A percentile compares a stretch with the other conserved stretches of the same genome.
Conservation (phyloP, 495 filamentous ascomycete species). For the Penicillium flavigenum region DNA sequence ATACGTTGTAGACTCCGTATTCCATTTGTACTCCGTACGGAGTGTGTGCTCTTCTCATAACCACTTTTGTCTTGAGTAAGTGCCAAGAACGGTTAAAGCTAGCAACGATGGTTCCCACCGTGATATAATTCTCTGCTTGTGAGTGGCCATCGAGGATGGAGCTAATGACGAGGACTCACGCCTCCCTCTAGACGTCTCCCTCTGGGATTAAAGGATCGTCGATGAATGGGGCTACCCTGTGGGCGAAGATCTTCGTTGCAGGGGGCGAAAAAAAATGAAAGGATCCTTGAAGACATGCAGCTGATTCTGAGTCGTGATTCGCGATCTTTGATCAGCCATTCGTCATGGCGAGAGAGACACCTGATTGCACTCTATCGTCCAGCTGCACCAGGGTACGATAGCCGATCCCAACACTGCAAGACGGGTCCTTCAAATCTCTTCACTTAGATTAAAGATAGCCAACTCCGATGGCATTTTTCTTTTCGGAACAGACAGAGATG, state of each 20-base stretch:
- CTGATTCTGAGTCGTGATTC: not conserved
- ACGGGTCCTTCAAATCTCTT: not conserved
- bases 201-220: not conserved
- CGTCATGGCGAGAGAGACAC: not conserved
- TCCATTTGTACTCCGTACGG: no score
- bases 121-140: not conserved
- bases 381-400: not conserved
- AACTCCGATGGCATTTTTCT: not conserved
- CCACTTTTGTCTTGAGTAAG: not conserved
- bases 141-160: slow-evolving; percentile 6
- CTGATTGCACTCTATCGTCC: not conserved
- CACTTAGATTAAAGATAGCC: not conserved
- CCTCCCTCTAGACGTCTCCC: not conserved
- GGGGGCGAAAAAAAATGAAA: not conserved
- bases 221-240: not conserved
- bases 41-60: not conserved
- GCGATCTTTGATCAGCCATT: not conserved
- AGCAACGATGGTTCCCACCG: not conserved
- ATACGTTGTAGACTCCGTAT: no score
- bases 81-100: not conserved
- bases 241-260: not conserved
- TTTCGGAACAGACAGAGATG: not conserved
- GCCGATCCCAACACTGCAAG: not conserved
- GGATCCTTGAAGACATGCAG: slow-evolving; percentile 2
- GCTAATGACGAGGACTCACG: not conserved